Evolutionary conservation across 352 stramenopile species (phyloP).

Genomic region (Globisporangium parvum): DNA sequence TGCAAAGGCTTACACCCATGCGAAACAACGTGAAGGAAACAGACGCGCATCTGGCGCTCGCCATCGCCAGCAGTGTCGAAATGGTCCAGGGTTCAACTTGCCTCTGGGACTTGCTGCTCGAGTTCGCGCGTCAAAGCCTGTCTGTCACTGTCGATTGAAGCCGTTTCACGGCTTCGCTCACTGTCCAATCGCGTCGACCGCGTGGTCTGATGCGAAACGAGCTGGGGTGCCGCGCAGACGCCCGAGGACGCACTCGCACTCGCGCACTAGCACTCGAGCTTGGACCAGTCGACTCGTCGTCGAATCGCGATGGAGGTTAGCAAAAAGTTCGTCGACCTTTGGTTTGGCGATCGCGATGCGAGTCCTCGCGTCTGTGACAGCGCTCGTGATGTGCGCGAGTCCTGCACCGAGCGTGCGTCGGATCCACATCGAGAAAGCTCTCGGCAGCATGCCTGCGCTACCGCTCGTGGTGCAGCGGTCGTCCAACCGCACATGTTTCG

Average conservation of each 20-base stretch:
- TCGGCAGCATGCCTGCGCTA: constrained; percentile 23
- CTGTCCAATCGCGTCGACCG: background rate
- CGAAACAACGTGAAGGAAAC: too few species aligned
- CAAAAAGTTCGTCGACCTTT: too few species aligned
- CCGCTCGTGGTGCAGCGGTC: constrained; percentile 36
- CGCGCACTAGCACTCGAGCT: background rate
- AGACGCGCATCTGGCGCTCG: too few species aligned
- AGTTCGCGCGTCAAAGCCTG: too few species aligned
- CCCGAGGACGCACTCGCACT: background rate
- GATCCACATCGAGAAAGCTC: constrained; percentile 21
- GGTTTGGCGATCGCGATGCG: constrained; percentile 25
- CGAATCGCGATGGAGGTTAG: too few species aligned
- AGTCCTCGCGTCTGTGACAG: constrained; percentile 27
- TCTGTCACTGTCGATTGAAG: too few species aligned
- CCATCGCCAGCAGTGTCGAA: too few species aligned
- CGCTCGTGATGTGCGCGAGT: constrained; percentile 42
- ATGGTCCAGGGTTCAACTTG: too few species aligned
- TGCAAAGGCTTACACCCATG: too few species aligned
- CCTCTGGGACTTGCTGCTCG: too few species aligned
- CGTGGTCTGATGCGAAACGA: background rate
- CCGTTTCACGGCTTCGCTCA: too few species aligned
- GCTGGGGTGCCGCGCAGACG: background rate
- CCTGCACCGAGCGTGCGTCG: constrained; percentile 22
- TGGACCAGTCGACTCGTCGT: too few species aligned
- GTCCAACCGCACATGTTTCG: constrained; percentile 45